Conservation (phyloP, 129 eudicot genomes). For the Arctium lappa region DNA sequence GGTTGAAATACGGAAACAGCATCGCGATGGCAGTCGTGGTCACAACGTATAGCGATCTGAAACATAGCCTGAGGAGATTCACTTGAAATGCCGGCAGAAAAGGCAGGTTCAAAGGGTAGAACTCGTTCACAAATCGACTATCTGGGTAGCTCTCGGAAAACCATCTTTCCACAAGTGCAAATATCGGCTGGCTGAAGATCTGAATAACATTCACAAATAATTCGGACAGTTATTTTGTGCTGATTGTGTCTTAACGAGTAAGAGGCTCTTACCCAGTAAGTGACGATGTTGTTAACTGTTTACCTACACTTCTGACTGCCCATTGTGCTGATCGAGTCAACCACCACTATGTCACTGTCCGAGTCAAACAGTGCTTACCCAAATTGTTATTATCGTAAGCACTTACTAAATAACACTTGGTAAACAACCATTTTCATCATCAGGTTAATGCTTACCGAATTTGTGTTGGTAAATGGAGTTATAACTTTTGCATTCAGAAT, state of each 20-base stretch:
- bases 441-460: too few species aligned
- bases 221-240: neutral
- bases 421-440: too few species aligned
- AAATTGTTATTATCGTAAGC: too few species aligned
- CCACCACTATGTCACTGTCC: too few species aligned
- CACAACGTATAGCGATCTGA: conserved; percentile 55
- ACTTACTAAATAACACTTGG: too few species aligned
- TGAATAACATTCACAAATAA: conserved; percentile 1
- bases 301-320: too few species aligned
- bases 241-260: neutral
- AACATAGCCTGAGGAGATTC: conserved; percentile 51
- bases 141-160: conserved; percentile 38
- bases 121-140: conserved; percentile 23
- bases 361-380: too few species aligned
- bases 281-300: too few species aligned
- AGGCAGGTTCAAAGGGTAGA: conserved; percentile 22
- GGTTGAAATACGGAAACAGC: conserved; percentile 74
- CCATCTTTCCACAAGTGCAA: conserved; percentile 50
- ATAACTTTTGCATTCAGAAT: neutral
- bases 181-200: conserved; percentile 67
- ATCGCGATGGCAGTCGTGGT: conserved; percentile 56
- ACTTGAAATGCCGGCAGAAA: conserved; percentile 32
- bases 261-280: too few species aligned
- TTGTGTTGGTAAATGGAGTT: neutral
- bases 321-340: too few species aligned